Evolutionary conservation across 306 rosid genomes (phyloP).

Genomic region (Carpinus fangiana): DNA sequence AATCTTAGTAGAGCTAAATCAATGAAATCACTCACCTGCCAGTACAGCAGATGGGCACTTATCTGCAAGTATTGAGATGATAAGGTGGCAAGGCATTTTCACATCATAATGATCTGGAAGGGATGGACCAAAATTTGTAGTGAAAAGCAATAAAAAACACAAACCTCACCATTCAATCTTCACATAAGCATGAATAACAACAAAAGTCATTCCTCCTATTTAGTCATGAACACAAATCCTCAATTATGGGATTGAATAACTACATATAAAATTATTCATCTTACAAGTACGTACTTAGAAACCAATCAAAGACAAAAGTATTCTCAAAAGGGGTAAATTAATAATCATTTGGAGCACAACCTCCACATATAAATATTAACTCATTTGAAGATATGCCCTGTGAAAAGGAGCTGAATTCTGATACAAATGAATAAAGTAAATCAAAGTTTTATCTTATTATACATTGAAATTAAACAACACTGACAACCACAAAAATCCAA

Average conservation of each 20-base stretch:
- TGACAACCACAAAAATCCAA: not conserved
- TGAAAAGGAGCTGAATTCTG: not conserved
- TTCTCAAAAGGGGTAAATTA: not conserved
- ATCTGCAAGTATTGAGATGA: constrained; percentile 94
- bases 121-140: not conserved
- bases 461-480: too few relatives aligned
- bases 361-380: not conserved
- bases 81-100: constrained; percentile 99
- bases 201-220: not conserved
- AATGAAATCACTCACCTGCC: constrained; percentile 65
- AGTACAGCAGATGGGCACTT: constrained; percentile 95
- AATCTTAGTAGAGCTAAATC: constrained; percentile 2
- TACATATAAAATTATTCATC: too few relatives aligned
- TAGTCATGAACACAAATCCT: not conserved
- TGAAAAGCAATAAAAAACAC: not conserved
- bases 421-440: not conserved
- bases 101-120: constrained; percentile 95
- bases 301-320: not conserved
- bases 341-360: not conserved
- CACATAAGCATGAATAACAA: not conserved
- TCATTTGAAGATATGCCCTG: not conserved
- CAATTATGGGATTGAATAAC: not conserved
- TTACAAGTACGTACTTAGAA: not conserved
- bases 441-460: not conserved
- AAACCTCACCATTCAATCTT: not conserved